A percentile compares a stretch with the other conserved stretches of the same genome.
Conservation (phyloP, 305 asterid species). For the Fraxinus ornus region DNA sequence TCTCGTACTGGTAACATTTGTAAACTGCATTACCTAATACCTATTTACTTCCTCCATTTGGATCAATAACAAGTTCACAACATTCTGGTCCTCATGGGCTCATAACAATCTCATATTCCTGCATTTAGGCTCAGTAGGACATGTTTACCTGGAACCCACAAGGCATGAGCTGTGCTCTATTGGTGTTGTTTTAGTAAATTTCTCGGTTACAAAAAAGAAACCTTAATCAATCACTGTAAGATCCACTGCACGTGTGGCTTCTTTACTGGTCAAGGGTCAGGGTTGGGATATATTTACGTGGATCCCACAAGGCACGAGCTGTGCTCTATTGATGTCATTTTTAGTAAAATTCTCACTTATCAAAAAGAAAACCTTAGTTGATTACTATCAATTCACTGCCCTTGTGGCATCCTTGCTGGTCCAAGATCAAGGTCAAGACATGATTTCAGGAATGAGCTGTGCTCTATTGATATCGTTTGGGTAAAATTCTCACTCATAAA, state of each 20-base stretch:
- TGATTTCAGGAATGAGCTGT: not conserved
- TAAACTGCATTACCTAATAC: constrained; percentile 14
- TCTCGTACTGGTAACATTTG: constrained; percentile 62
- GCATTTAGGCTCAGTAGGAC: not conserved
- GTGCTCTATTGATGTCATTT: not conserved
- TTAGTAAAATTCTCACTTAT: not conserved
- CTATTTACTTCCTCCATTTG: not conserved
- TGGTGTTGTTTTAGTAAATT: not conserved
- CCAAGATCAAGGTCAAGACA: not conserved
- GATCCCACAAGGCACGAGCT: not conserved
- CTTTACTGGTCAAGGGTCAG: not conserved
- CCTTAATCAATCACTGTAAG: not conserved
- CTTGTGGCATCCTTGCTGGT: not conserved
- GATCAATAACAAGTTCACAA: not conserved
- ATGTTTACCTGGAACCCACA: not conserved
- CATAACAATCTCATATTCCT: not conserved
- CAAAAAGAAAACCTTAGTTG: not conserved
- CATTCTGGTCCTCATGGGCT: not conserved
- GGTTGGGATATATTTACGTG: not conserved
- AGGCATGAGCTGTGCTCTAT: not conserved
- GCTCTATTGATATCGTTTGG: not conserved
- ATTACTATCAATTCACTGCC: not conserved
- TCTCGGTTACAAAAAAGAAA: not conserved
- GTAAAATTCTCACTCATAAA: not conserved
- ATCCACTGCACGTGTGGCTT: not conserved